Conservation (phyloP, 768 basidiomycete species). For the Boletus rex-veris region DNA sequence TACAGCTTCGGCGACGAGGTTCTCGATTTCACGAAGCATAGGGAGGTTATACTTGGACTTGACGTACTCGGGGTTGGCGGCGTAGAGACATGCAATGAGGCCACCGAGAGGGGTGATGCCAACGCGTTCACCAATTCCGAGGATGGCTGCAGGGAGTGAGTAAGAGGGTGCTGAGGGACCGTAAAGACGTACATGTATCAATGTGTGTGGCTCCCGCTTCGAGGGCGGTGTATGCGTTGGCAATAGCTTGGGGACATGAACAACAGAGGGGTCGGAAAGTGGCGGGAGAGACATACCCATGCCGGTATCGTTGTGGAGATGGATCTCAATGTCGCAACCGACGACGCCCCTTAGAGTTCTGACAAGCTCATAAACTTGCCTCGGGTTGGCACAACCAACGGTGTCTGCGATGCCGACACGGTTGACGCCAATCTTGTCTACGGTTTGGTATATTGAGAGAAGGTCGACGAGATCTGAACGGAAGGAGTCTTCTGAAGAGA, state of each 20-base stretch:
- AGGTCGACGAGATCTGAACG: constrained; percentile 99
- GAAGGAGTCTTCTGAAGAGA: constrained; percentile 99
- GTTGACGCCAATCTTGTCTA: constrained; percentile 99
- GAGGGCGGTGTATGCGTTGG: constrained; percentile 96
- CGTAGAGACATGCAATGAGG: constrained; percentile 93
- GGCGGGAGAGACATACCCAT: constrained; percentile 56
- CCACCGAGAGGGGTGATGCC: constrained; percentile 98
- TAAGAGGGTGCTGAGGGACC: not conserved
- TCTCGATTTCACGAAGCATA: constrained; percentile 98
- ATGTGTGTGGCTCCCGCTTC: constrained; percentile 99
- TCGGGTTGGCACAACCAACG: constrained; percentile 97
- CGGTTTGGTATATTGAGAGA: constrained; percentile 97
- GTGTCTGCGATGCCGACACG: constrained; percentile 99
- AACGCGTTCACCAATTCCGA: constrained; percentile 98
- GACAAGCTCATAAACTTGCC: constrained; percentile 98
- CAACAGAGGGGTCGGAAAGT: not conserved
- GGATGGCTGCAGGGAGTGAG: constrained; percentile 55
- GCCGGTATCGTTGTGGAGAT: constrained; percentile 98
- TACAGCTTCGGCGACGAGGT: constrained; percentile 97
- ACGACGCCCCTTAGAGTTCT: constrained; percentile 95
- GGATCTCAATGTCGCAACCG: constrained; percentile 95
- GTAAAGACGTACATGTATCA: constrained; percentile 75
- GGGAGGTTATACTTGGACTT: constrained; percentile 98
- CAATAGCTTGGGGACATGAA: constrained; percentile 62
- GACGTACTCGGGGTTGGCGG: constrained; percentile 98